These are phyloP conservation scores for Stygiomarasmius scandens DNA, from an alignment of 1,284 basidiomycete genomes.

Conservation along the genomic window DNA sequence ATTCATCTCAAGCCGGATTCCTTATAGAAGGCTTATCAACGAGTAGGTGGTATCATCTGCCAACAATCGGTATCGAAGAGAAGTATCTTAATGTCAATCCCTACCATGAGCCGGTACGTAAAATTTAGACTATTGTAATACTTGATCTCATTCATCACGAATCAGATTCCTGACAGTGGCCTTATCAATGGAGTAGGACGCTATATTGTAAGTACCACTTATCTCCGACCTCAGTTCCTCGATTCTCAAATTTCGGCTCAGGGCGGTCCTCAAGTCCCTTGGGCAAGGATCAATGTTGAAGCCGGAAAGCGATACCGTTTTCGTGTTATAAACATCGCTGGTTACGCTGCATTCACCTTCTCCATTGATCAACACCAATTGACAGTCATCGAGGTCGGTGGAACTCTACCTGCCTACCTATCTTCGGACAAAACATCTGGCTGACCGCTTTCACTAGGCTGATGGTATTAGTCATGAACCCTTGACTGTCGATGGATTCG, in stretches of 20 bases:
- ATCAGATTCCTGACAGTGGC: constrained; percentile 32
- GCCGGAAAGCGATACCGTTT: constrained; percentile 55
- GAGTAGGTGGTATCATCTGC: constrained; percentile 38
- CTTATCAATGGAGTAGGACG: constrained; percentile 52
- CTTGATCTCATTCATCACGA: background rate
- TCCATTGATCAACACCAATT: constrained; percentile 52
- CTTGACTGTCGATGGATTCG: constrained; percentile 38
- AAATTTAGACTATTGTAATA: background rate
- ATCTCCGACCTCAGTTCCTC: background rate
- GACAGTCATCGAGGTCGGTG: constrained; percentile 41
- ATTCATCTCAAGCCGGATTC: too few relatives aligned
- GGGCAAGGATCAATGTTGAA: constrained; percentile 41
- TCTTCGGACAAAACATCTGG: too few relatives aligned
- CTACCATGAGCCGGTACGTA: constrained; percentile 9
- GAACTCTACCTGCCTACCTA: too few relatives aligned
- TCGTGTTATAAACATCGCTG: constrained; percentile 51
- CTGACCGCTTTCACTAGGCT: constrained; percentile 32
- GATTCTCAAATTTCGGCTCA: background rate
- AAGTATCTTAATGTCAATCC: constrained; percentile 11
- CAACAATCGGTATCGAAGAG: constrained; percentile 22
- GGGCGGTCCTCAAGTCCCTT: constrained; percentile 38
- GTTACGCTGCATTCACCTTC: constrained; percentile 35
- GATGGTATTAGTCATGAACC: constrained; percentile 51
- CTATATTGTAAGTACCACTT: constrained; percentile 24
- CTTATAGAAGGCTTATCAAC: too few relatives aligned